A percentile compares a stretch with the other conserved stretches of the same genome.
phyloP scores from a whole-genome alignment of 164 flowering plant genomes.

The Liquidambar formosana region DNA sequence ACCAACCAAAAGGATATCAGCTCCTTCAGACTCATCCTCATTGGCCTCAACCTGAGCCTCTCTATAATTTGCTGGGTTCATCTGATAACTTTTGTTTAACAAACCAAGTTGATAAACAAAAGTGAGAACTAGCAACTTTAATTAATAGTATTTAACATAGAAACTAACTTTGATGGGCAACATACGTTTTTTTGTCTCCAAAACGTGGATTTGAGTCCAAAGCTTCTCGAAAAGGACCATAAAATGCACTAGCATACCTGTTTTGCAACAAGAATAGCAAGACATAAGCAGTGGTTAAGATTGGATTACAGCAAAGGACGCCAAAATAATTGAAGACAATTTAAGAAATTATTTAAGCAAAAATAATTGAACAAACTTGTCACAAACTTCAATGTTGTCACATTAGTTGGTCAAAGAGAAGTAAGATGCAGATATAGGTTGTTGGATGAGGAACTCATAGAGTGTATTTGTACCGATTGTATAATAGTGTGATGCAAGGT shows the following conservation, averaged over 20 bases:
- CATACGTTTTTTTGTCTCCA: conserved; percentile 98
- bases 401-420: too few species aligned
- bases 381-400: too few species aligned
- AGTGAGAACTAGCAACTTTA: conserved; percentile 13
- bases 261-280: conserved; percentile 7
- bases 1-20: conserved; percentile 89
- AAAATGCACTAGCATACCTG: conserved; percentile 97
- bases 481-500: too few species aligned
- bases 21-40: conserved; percentile 91
- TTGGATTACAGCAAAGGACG: background rate
- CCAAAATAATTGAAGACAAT: background rate
- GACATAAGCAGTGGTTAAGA: background rate
- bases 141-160: background rate
- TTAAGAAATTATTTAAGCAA: too few species aligned
- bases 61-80: conserved; percentile 96
- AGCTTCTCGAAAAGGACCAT: conserved; percentile 95
- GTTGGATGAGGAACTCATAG: too few species aligned
- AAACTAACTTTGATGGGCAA: background rate
- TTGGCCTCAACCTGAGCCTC: conserved; percentile 80
- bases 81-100: conserved; percentile 72
- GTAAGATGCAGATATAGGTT: too few species aligned
- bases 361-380: too few species aligned
- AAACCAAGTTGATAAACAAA: conserved; percentile 18
- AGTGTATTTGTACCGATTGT: too few species aligned
- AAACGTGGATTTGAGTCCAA: conserved; percentile 96